These are phyloP conservation scores for Populus nigra DNA, from an alignment of 345 rosid genomes.

Conservation along the genomic window DNA sequence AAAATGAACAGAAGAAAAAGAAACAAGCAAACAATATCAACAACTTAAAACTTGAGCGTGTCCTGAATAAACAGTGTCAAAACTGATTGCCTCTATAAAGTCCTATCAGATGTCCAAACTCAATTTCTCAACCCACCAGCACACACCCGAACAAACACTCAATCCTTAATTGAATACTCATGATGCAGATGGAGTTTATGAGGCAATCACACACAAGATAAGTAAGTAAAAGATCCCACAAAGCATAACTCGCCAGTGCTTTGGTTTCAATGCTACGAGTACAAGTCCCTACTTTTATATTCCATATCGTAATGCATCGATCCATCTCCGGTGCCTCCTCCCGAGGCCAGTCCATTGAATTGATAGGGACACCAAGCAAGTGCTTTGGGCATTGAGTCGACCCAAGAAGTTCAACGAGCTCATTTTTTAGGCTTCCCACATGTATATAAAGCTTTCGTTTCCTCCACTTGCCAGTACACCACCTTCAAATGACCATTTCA, in stretches of 20 bases:
- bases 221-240: too few species aligned
- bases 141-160: too few species aligned
- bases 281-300: conserved; percentile 37
- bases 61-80: too few species aligned
- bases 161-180: too few species aligned
- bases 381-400: conserved; percentile 39
- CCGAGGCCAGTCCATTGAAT: conserved; percentile 50
- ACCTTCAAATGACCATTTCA: conserved; percentile 50
- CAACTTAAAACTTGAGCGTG: too few species aligned
- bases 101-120: too few species aligned
- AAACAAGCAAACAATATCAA: too few species aligned
- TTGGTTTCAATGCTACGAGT: conserved; percentile 32
- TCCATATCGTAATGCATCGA: conserved; percentile 49
- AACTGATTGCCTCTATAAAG: too few species aligned
- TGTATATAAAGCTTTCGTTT: conserved; percentile 41
- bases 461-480: conserved; percentile 61
- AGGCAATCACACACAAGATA: too few species aligned
- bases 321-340: conserved; percentile 53
- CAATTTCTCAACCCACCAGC: too few species aligned
- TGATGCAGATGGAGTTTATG: too few species aligned
- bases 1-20: too few species aligned
- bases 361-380: conserved; percentile 61
- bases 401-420: conserved; percentile 39
- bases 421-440: conserved; percentile 56
- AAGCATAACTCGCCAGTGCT: conserved; percentile 40